Evolutionary conservation across 139 green algal species (phyloP).

Genomic region (Dunaliella primolecta): DNA sequence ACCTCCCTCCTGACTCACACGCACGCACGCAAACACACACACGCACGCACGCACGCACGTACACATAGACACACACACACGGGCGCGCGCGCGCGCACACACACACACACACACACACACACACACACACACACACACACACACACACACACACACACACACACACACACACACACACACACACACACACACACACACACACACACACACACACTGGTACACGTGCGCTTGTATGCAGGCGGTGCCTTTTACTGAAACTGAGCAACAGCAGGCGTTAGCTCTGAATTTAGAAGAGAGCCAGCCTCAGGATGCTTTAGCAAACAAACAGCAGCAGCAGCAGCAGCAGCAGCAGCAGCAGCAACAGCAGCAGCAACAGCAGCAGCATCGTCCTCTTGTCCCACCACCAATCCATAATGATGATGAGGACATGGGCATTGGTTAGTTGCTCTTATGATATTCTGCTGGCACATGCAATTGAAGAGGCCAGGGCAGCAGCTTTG

Average conservation of each 20-base stretch:
- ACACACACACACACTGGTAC: neutral
- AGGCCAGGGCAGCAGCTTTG: no score
- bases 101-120: neutral
- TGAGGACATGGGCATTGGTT: no score
- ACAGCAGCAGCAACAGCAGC: neutral
- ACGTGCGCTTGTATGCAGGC: neutral
- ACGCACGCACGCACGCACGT: neutral
- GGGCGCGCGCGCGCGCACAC: neutral
- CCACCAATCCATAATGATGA: no score
- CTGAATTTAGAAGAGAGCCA: neutral
- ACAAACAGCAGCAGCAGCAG: neutral
- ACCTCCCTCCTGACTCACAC: no score
- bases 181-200: neutral
- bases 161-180: neutral
- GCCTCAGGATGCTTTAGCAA: neutral
- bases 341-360: neutral
- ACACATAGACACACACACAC: neutral
- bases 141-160: neutral
- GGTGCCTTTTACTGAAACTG: neutral
- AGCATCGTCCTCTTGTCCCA: neutral
- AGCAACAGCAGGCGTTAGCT: neutral
- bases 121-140: neutral
- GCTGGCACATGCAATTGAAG: no score
- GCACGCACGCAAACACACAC: neutral
- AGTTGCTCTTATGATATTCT: no score